These are phyloP conservation scores for Claviceps capensis DNA, from an alignment of 2,329 filamentous ascomycete species.

Conservation along the genomic window DNA sequence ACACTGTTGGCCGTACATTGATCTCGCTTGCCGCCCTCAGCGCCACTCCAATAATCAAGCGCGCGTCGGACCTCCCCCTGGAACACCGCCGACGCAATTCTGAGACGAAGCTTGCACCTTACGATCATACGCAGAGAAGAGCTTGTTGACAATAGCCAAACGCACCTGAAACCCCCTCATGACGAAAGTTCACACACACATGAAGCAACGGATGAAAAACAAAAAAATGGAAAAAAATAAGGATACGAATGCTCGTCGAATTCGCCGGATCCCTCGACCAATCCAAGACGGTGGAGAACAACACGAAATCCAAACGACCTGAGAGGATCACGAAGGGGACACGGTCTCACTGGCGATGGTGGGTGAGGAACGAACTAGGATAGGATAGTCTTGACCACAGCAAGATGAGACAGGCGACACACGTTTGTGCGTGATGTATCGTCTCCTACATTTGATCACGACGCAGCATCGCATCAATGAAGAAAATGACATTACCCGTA, in stretches of 20 bases:
- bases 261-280: neutral
- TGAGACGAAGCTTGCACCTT: too few species aligned
- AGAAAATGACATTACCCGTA: constrained; percentile 20
- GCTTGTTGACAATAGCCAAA: too few species aligned
- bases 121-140: too few species aligned
- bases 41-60: too few species aligned
- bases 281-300: neutral
- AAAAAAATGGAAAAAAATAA: neutral
- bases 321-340: neutral
- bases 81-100: too few species aligned
- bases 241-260: neutral
- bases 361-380: neutral
- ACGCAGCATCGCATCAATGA: constrained; percentile 21
- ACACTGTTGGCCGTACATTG: too few species aligned
- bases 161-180: too few species aligned
- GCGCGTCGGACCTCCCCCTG: too few species aligned
- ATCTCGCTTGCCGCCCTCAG: too few species aligned
- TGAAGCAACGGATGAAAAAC: neutral
- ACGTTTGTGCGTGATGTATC: too few species aligned
- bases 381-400: neutral
- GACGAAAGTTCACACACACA: too few species aligned
- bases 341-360: neutral
- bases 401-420: neutral
- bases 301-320: neutral
- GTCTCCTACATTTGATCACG: constrained; percentile 13